Evolutionary conservation across 1,284 basidiomycete species (phyloP).

Genomic region (Malassezia sympodialis): DNA sequence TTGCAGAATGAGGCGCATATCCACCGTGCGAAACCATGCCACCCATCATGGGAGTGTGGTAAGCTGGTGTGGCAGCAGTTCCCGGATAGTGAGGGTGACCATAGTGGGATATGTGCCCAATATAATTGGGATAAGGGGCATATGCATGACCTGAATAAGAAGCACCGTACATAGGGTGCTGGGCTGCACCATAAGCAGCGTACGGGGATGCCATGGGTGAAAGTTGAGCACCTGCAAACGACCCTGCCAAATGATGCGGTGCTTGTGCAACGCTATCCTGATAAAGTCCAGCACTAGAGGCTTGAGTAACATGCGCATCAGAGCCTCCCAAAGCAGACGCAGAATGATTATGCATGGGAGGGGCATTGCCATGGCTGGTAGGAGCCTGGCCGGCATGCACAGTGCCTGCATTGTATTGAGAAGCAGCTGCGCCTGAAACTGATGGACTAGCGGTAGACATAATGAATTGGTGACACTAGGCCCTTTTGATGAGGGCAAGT

Average conservation of each 20-base stretch:
- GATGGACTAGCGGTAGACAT: slow-evolving; percentile 20
- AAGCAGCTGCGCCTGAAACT: slow-evolving; percentile 6
- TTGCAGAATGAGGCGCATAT: slow-evolving; percentile 8
- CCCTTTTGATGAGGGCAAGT: neutral
- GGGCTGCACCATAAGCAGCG: slow-evolving; percentile 8
- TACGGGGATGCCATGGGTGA: slow-evolving; percentile 17
- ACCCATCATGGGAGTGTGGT: slow-evolving; percentile 15
- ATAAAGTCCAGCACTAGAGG: slow-evolving; percentile 10
- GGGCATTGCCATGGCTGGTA: neutral
- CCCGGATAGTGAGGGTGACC: slow-evolving; percentile 13
- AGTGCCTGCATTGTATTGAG: slow-evolving; percentile 9
- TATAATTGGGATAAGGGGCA: slow-evolving; percentile 14
- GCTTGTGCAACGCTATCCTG: slow-evolving; percentile 5
- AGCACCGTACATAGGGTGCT: slow-evolving; percentile 17
- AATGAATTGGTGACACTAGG: neutral
- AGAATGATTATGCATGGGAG: slow-evolving; percentile 14
- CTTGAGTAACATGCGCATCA: slow-evolving; percentile 11
- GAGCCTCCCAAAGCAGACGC: slow-evolving; percentile 2
- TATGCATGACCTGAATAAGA: slow-evolving; percentile 17
- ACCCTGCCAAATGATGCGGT: slow-evolving; percentile 13
- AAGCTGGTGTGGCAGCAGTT: slow-evolving; percentile 8
- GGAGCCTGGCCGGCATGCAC: slow-evolving; percentile 10
- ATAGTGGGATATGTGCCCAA: slow-evolving; percentile 17
- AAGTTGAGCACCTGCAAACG: slow-evolving; percentile 14
- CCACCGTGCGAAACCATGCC: slow-evolving; percentile 14